Evolutionary conservation across 192 early-diverging fungal genomes (phyloP).

Genomic region (Backusella westeae): DNA sequence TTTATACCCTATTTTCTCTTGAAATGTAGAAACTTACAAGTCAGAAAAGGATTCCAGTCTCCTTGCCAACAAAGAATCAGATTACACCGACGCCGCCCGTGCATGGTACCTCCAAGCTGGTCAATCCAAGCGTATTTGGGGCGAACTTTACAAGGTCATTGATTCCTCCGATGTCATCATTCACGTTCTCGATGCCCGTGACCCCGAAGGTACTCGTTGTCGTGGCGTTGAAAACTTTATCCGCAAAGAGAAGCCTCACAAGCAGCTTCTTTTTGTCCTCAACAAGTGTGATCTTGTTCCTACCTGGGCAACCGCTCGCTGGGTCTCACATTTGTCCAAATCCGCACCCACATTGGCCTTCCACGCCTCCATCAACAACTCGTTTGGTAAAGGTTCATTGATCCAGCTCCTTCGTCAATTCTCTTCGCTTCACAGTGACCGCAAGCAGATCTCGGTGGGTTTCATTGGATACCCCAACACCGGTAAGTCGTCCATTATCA

Average conservation of each 20-base stretch:
- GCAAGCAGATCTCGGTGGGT: conserved; percentile 98
- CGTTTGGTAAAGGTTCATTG: conserved; percentile 98
- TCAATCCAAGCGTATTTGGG: conserved; percentile 97
- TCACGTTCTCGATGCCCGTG: conserved; percentile 97
- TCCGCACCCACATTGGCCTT: conserved; percentile 97
- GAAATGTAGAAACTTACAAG: conserved; percentile 35
- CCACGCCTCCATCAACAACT: conserved; percentile 97
- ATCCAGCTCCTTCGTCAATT: conserved; percentile 99
- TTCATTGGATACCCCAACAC: conserved; percentile 99
- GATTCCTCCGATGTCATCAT: conserved; percentile 96
- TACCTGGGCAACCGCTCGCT: conserved; percentile 96
- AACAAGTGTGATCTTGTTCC: conserved; percentile 99
- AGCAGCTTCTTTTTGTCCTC: conserved; percentile 93
- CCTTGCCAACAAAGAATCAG: conserved; percentile 69
- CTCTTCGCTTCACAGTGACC: conserved; percentile 89
- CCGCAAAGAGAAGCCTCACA: conserved; percentile 91
- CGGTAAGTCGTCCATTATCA: conserved; percentile 98
- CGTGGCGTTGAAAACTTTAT: conserved; percentile 88
- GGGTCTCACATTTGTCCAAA: conserved; percentile 89
- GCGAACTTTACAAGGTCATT: conserved; percentile 98
- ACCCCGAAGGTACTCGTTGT: conserved; percentile 96
- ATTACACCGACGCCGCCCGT: conserved; percentile 70
- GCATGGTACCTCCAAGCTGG: conserved; percentile 92
- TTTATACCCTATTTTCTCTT: neutral
- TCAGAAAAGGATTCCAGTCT: conserved; percentile 68